Evolutionary conservation across 2,329 filamentous ascomycete species (phyloP).

Genomic region (Chrysosphaeria jannelii): DNA sequence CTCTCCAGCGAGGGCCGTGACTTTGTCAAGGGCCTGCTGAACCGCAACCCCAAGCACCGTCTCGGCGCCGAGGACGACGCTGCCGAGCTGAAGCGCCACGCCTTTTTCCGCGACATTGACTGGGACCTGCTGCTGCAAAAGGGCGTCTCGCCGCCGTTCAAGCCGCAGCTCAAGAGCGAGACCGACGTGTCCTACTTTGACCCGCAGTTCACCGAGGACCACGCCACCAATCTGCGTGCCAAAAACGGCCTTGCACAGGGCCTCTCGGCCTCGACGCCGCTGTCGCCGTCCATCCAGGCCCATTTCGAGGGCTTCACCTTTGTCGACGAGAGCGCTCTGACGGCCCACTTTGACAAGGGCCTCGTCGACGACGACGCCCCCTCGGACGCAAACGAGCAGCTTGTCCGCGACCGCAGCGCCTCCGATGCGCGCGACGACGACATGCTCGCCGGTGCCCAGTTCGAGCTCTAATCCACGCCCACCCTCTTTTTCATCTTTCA

Average conservation of each 20-base stretch:
- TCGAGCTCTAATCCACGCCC: no score
- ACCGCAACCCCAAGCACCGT: slow-evolving; percentile 86
- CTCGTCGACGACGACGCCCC: slow-evolving; percentile 24
- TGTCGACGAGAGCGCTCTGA: slow-evolving; percentile 88
- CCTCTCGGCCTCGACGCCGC: slow-evolving; percentile 64
- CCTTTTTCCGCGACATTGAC: slow-evolving; percentile 84
- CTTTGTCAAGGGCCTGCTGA: slow-evolving; percentile 91
- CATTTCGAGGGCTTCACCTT: slow-evolving; percentile 98
- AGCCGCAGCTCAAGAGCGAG: slow-evolving; percentile 85
- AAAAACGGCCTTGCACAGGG: slow-evolving; percentile 63
- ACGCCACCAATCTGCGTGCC: slow-evolving; percentile 72
- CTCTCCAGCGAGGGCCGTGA: slow-evolving; percentile 83
- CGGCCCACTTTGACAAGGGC: slow-evolving; percentile 29
- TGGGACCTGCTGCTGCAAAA: slow-evolving; percentile 76
- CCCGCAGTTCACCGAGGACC: slow-evolving; percentile 85
- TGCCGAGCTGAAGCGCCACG: slow-evolving; percentile 73
- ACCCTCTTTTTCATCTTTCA: no score
- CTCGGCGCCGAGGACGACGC: slow-evolving; percentile 77
- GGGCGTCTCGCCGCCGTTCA: slow-evolving; percentile 84
- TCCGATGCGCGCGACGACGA: slow-evolving; percentile 20
- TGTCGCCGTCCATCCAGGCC: slow-evolving; percentile 86
- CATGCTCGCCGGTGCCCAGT: slow-evolving; percentile 33
- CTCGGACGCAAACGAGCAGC: slow-evolving; percentile 13
- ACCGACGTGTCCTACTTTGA: slow-evolving; percentile 96
- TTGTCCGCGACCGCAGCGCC: slow-evolving; percentile 28